A percentile compares a stretch with the other conserved stretches of the same genome.
phyloP scores from a whole-genome alignment of 2,329 filamentous ascomycete species.

The Sclerotinia subarctica region DNA sequence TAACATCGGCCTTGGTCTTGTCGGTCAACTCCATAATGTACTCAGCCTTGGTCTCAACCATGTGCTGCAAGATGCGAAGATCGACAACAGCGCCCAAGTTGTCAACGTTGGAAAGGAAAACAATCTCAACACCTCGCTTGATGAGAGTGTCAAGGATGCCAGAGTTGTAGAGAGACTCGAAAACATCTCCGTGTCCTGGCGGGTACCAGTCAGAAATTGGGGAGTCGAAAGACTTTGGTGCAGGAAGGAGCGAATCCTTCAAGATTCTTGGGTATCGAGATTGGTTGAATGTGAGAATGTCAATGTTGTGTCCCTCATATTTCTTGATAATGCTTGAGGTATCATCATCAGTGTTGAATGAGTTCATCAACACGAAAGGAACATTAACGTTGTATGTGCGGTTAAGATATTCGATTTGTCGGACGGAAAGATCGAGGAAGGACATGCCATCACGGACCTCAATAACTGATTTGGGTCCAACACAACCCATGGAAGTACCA shows the following conservation, averaged over 20 bases:
- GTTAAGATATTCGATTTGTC: slow-evolving; percentile 99
- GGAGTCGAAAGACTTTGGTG: slow-evolving; percentile 84
- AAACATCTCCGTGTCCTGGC: slow-evolving; percentile 98
- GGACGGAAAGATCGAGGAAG: slow-evolving; percentile 96
- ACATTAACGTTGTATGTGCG: slow-evolving; percentile 96
- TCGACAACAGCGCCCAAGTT: slow-evolving; percentile 98
- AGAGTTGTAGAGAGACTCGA: slow-evolving; percentile 99
- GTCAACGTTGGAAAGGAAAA: slow-evolving; percentile 99
- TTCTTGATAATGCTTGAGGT: slow-evolving; percentile 99
- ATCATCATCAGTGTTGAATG: slow-evolving; percentile 99
- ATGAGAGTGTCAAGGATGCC: slow-evolving; percentile 96
- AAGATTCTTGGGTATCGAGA: slow-evolving; percentile 96
- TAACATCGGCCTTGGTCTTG: slow-evolving; percentile 99
- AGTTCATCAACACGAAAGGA: slow-evolving; percentile 99
- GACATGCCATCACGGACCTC: slow-evolving; percentile 99
- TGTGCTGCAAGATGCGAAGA: slow-evolving; percentile 97
- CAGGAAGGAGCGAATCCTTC: slow-evolving; percentile 96
- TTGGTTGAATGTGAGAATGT: slow-evolving; percentile 99
- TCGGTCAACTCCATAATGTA: slow-evolving; percentile 99
- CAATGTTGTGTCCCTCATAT: slow-evolving; percentile 99
- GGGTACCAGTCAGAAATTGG: slow-evolving; percentile 97
- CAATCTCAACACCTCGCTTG: slow-evolving; percentile 90
- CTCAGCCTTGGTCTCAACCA: slow-evolving; percentile 94
- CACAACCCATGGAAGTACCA: slow-evolving; percentile 98
- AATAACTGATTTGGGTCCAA: slow-evolving; percentile 98